Percentiles rank a stretch among this genome's conserved stretches.
phyloP scores from a whole-genome alignment of 768 basidiomycete species.

The Kwoniella dendrophila region DNA sequence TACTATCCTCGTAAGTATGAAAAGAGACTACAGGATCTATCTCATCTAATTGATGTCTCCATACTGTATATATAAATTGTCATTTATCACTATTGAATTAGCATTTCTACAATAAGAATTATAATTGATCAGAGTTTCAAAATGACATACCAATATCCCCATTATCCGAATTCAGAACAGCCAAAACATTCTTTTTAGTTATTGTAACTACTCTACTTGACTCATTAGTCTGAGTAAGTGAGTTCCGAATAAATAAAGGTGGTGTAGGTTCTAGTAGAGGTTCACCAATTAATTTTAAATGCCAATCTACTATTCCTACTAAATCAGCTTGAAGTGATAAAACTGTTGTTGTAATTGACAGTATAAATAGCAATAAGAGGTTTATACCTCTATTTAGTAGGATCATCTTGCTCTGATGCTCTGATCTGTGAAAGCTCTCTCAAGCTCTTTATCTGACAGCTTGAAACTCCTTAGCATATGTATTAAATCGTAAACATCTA shows the following conservation, averaged over 20 bases:
- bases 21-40: constrained; percentile 71
- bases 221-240: too few species aligned
- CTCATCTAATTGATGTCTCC: constrained; percentile 76
- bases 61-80: constrained; percentile 60
- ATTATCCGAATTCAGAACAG: constrained; percentile 67
- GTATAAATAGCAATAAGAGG: not conserved
- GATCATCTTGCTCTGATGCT: not conserved
- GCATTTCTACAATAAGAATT: not conserved
- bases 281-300: constrained; percentile 73
- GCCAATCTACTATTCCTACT: constrained; percentile 72
- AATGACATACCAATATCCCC: constrained; percentile 69
- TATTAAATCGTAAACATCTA: too few species aligned
- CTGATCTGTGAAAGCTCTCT: not conserved
- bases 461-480: too few species aligned
- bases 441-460: too few species aligned
- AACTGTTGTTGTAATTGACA: not conserved
- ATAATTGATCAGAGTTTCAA: not conserved
- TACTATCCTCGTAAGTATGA: constrained; percentile 65
- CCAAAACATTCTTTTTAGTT: constrained; percentile 70
- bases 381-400: not conserved
- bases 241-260: constrained; percentile 39
- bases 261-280: constrained; percentile 68
- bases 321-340: constrained; percentile 47
- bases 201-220: constrained; percentile 31
- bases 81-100: not conserved